These are phyloP conservation scores for Somion occarium DNA, from an alignment of 1,284 basidiomycete species.

Conservation along the genomic window DNA sequence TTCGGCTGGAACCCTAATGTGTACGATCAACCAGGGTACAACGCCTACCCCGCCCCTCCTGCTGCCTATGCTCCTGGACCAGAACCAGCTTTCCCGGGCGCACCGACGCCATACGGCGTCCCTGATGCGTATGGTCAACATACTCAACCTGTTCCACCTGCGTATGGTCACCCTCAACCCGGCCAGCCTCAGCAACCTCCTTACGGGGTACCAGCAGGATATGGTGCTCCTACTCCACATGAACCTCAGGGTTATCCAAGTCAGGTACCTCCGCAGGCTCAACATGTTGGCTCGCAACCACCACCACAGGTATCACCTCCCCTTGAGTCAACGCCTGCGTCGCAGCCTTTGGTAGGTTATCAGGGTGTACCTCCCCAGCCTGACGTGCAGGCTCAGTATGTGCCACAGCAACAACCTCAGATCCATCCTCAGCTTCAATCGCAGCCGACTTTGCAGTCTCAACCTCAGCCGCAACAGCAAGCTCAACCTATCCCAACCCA, in stretches of 20 bases:
- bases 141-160: slow-evolving; percentile 20
- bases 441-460: slow-evolving; percentile 18
- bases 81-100: neutral
- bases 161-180: slow-evolving; percentile 13
- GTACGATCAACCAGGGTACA: slow-evolving; percentile 48
- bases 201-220: slow-evolving; percentile 1
- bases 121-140: slow-evolving; percentile 9
- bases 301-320: neutral
- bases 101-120: neutral
- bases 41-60: slow-evolving; percentile 30
- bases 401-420: slow-evolving; percentile 18
- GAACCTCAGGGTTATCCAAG: neutral
- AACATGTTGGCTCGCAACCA: neutral
- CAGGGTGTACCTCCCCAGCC: slow-evolving; percentile 15
- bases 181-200: slow-evolving; percentile 11
- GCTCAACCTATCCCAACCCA: slow-evolving; percentile 15
- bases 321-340: slow-evolving; percentile 8
- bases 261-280: neutral
- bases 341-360: slow-evolving; percentile 11
- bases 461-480: slow-evolving; percentile 20
- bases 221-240: slow-evolving; percentile 1
- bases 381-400: slow-evolving; percentile 17
- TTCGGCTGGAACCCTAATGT: slow-evolving; percentile 37
- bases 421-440: slow-evolving; percentile 15
- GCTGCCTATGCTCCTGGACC: slow-evolving; percentile 28